Percentiles rank a stretch among this genome's conserved stretches.
Evolutionary conservation across 208 protist genomes (phyloP).

Genomic region (Acanthamoeba triangularis): DNA sequence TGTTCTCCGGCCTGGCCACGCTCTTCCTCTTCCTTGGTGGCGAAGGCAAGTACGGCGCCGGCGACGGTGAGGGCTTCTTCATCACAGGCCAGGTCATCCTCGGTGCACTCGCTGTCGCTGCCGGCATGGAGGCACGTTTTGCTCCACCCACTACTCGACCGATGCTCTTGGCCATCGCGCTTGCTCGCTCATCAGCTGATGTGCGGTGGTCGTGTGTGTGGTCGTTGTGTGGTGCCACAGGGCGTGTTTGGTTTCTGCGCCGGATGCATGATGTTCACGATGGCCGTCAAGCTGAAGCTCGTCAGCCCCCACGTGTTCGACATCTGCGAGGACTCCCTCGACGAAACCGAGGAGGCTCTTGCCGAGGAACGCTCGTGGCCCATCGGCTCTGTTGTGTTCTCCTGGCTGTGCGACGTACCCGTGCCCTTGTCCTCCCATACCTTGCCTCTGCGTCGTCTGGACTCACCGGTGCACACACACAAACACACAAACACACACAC

Average conservation of each 20-base stretch:
- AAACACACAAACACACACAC: background rate
- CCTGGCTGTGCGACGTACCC: conserved; percentile 16
- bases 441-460: no score
- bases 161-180: background rate
- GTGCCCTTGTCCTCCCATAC: no score
- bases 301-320: conserved; percentile 15
- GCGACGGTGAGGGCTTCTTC: conserved; percentile 40
- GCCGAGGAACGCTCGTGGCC: conserved; percentile 23
- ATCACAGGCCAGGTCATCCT: conserved; percentile 66
- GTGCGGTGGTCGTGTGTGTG: no score
- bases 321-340: conserved; percentile 11
- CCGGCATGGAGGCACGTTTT: conserved; percentile 69
- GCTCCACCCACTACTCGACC: background rate
- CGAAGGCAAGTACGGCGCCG: background rate
- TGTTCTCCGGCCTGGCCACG: conserved; percentile 75
- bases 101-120: conserved; percentile 51
- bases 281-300: conserved; percentile 13
- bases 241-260: conserved; percentile 76
- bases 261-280: conserved; percentile 76
- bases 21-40: conserved; percentile 58
- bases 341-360: conserved; percentile 9
- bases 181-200: background rate
- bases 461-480: no score
- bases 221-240: background rate
- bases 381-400: background rate